Base-by-base conservation (phyloP, 139 green algal genomes). In the Coccomyxa sp. region DNA sequence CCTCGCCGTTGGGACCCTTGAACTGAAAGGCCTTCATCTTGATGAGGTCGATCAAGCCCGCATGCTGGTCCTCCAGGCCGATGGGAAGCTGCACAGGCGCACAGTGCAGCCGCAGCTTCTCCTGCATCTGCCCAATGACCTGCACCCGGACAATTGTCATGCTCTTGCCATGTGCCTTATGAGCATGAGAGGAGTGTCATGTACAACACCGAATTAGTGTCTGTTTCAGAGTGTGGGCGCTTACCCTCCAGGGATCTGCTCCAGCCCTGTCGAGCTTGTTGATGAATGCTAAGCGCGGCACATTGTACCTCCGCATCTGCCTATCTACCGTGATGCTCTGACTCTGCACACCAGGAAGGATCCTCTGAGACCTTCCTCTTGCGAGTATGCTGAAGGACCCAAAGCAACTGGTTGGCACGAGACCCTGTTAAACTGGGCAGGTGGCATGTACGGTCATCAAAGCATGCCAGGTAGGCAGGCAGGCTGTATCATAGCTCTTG, bases 301-400 rank as follows among this genome's bases (percentile, higher is more conserved):
- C 94, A 50, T 87, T 82, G 85, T 98, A 98, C 37, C 96, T 84
- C 71, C 92, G 89, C 95, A 98, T 99, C 83, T 98, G 95, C 7
- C 96, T 78, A 82, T 99, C 96, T 33, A 98, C 95, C n/a, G 89
- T 98, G 88, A 94, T 98, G 77, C 81, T 93, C 87, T 98, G 96
- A 75, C 82, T 93, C 88, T 99, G 96, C 76, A 99, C 90, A 18
- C 92, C 94, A 39, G 94, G 93, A 98, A 94, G 29, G 2, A 16
- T 75, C 37, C 18, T 6, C 50, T 31, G n/a, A n/a, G n/a, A n/a
- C n/a, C n/a, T n/a, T n/a, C n/a, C n/a, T n/a, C n/a, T n/a, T n/a
- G n/a, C n/a, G n/a, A n/a, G n/a, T n/a, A n/a, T n/a, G n/a, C n/a
- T n/a, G n/a, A n/a, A n/a, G n/a, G n/a, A n/a, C n/a, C n/a, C n/a